A percentile compares a stretch with the other conserved stretches of the same genome.
phyloP scores from a whole-genome alignment of 208 protist species.

The Trypanosoma boissoni region DNA sequence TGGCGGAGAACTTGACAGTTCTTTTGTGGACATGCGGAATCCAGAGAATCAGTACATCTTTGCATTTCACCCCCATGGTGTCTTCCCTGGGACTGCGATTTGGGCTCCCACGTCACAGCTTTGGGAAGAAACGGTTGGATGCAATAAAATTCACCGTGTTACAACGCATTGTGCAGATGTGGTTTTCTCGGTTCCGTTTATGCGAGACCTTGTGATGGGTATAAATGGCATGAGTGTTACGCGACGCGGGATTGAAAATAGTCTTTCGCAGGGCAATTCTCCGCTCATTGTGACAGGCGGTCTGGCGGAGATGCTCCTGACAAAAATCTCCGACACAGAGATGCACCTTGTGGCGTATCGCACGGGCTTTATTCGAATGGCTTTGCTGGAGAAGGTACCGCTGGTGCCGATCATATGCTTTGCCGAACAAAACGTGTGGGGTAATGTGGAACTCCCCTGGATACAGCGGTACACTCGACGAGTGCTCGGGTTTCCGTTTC shows the following conservation, averaged over 20 bases:
- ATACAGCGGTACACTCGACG: conserved; percentile 56
- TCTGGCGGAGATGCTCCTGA: conserved; percentile 69
- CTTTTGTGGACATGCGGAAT: conserved; percentile 41
- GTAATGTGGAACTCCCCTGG: conserved; percentile 45
- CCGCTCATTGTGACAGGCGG: conserved; percentile 71
- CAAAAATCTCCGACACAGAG: conserved; percentile 34
- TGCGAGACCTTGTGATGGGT: conserved; percentile 58
- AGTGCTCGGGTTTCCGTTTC: conserved; percentile 62
- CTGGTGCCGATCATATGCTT: conserved; percentile 69
- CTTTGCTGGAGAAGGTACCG: conserved; percentile 44
- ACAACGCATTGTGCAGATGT: conserved; percentile 59
- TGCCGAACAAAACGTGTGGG: conserved; percentile 58
- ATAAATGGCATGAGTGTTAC: conserved; percentile 43
- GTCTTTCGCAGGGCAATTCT: conserved; percentile 38
- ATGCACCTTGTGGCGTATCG: conserved; percentile 73
- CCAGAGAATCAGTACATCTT: conserved; percentile 65
- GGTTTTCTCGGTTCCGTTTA: conserved; percentile 55
- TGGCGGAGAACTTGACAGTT: background rate
- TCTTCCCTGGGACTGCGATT: conserved; percentile 59
- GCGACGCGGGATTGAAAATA: conserved; percentile 43
- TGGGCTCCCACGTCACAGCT: conserved; percentile 37
- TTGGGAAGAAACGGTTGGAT: conserved; percentile 39
- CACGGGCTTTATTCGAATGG: conserved; percentile 61
- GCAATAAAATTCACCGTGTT: conserved; percentile 32
- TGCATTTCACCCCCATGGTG: conserved; percentile 73